Evolutionary conservation across 2,329 filamentous ascomycete species (phyloP), one percentile per base, ranked within the genome.

Genomic region (Chrysosporium keratinophilum): DNA sequence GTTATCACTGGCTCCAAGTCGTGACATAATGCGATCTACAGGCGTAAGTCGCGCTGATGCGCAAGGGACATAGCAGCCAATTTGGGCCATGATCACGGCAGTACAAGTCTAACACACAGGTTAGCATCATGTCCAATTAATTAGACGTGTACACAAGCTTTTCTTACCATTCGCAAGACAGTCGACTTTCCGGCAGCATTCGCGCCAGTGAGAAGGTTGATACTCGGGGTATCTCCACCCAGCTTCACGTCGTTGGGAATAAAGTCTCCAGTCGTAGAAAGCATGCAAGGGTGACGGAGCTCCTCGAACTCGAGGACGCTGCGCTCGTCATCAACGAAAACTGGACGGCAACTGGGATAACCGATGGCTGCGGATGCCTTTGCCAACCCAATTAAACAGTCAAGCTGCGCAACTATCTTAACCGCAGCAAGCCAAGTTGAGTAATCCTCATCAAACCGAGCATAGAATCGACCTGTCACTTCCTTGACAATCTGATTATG

Each of bases 161-260:
- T 14, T 69, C 79, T 71, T 74, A 87, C 85, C 93, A 97, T 97
- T 65, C 93, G 83, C 33, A 98, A 78, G 42, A 98, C 82, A 1
- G 93, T 98, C 1, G 93, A 97, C 73, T 98, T 98, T 65, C 93
- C 93, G 47, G 93, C 93, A 7, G 93, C 93, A 65, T 98, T 98
- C 56, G 93, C 93, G 66, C 93, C 93, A 1, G 93, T 98, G 39
- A 98, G 79, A 31, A 98, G 76, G 62, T 87, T 89, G 62, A 98
- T 91, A 63, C 91, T 96, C 51, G 88, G 77, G 6, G 78, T 76
- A 9, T 83, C 76, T 5, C 93, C 93, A 56, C 93, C 93, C 2
- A 98, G 81, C 56, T 82, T 81, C 59, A 98, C 82, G 65, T 96
- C 87, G 63, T 98, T 98, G 3, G 93, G 93, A 57, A 98, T 98